Evolutionary conservation across 2,329 filamentous ascomycete genomes (phyloP).

Genomic region (Microascus cirrosus): DNA sequence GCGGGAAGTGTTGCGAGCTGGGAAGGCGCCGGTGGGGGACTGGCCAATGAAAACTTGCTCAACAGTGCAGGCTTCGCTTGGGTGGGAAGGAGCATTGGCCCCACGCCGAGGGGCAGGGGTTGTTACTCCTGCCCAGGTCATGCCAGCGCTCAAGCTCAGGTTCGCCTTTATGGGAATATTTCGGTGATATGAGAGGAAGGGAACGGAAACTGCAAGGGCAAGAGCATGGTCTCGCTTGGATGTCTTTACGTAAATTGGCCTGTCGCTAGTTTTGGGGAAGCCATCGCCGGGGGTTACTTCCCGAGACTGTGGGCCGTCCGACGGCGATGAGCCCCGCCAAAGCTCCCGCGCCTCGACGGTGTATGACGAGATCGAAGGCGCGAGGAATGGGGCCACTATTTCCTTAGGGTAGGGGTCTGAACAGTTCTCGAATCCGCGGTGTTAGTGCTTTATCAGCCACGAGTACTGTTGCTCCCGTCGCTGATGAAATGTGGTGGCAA

Average conservation of each 20-base stretch:
- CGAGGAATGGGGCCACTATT: neutral
- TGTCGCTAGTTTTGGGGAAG: neutral
- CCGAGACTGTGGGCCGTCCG: too few species aligned
- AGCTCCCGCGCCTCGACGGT: neutral
- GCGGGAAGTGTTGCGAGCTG: neutral
- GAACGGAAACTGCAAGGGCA: neutral
- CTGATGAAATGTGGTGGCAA: neutral
- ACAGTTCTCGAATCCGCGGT: neutral
- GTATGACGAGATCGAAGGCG: neutral
- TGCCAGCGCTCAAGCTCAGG: too few species aligned
- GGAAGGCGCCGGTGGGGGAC: neutral
- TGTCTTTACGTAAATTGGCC: neutral
- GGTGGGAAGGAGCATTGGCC: neutral
- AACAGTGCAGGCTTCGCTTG: slow-evolving; percentile 6
- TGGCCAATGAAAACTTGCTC: slow-evolving; percentile 37
- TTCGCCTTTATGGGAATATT: neutral
- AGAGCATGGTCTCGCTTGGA: neutral
- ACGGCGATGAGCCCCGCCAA: neutral
- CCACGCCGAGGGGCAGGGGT: neutral
- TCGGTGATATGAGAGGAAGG: neutral
- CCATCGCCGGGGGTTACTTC: neutral
- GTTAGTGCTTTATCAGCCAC: neutral
- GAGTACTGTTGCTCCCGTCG: neutral
- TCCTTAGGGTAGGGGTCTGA: neutral
- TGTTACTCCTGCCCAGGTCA: too few species aligned